Base-by-base conservation (phyloP, 768 basidiomycete species). In the Naganishia onofrii region DNA sequence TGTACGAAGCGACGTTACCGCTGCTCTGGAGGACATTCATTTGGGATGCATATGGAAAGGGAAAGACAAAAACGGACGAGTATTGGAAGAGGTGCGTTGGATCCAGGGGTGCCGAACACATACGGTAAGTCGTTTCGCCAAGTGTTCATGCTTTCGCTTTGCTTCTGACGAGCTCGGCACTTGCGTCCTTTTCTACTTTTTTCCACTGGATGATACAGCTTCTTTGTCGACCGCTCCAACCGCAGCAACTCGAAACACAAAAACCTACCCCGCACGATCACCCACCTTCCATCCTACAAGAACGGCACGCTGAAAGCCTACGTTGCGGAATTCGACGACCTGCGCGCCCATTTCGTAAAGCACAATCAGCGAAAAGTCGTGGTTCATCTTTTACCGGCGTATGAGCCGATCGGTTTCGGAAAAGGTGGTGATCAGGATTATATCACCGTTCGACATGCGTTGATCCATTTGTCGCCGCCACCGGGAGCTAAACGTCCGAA, bases 281-380 rank as follows among this genome's bases (percentile, higher is more conserved):
- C 7, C n/a, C 23, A 26, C 13, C 60, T 26, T 5, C 38, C 23
- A 2, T 34, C 42, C 19, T 63, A 44, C 38, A 23, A 26, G 26
- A 12, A 17, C 23, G 42, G 42, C 38, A 63, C 36, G 3, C 36
- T 63, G 1, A 63, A 63, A 63, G 60, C 23, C 38, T 63, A 44
- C 42, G 17, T 63, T 23, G 17, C 60, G 23, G 34, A 26, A 26
- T 63, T 63, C 42, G 31, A 63, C 38, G 60, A 63, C 60, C 26
- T 63, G 34, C 21, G 38, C 1, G 28, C n/a, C 10, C 26, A 63
- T 21, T 34, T 42, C 42, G 42, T 63, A 12, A 44, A 63, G 23
- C 36, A 34, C 38, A n/a, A 44, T n/a, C 42, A 63, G 15, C 38
- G 26, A 3, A 63, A 63, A 46, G n/a, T 63, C 60, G 38, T 44